Evolutionary conservation across 441 rosid species (phyloP).

Genomic region (Jatropha podagrica): DNA sequence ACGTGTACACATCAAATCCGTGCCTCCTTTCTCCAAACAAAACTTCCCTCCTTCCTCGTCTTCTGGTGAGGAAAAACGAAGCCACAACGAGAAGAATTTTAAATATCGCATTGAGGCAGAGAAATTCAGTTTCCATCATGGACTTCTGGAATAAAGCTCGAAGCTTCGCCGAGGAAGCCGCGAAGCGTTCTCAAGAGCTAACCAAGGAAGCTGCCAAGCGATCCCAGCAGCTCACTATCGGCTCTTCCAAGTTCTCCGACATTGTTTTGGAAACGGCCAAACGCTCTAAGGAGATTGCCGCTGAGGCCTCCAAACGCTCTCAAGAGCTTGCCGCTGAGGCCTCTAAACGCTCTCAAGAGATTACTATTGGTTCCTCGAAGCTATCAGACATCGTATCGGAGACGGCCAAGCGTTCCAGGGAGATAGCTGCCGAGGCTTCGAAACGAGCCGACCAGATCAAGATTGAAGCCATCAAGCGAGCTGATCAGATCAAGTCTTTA

Average conservation of each 20-base stretch:
- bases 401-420: constrained; percentile 49
- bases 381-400: constrained; percentile 55
- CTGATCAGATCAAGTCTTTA: constrained; percentile 49
- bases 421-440: constrained; percentile 72
- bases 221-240: constrained; percentile 50
- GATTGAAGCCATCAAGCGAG: constrained; percentile 26
- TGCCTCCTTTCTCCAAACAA: background rate
- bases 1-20: background rate
- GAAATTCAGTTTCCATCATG: constrained; percentile 24
- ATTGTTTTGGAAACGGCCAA: constrained; percentile 44
- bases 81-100: background rate
- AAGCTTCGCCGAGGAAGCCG: constrained; percentile 54
- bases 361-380: constrained; percentile 43
- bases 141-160: constrained; percentile 53
- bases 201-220: constrained; percentile 69
- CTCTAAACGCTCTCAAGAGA: constrained; percentile 59
- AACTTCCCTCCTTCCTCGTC: background rate
- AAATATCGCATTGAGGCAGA: background rate
- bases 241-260: constrained; percentile 56
- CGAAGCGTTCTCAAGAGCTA: constrained; percentile 41
- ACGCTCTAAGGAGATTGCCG: constrained; percentile 57
- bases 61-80: background rate
- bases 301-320: constrained; percentile 72
- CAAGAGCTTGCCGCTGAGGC: constrained; percentile 69
- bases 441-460: constrained; percentile 46